Conservation (phyloP, 2,329 filamentous ascomycete genomes). For the Penicillium carneum region DNA sequence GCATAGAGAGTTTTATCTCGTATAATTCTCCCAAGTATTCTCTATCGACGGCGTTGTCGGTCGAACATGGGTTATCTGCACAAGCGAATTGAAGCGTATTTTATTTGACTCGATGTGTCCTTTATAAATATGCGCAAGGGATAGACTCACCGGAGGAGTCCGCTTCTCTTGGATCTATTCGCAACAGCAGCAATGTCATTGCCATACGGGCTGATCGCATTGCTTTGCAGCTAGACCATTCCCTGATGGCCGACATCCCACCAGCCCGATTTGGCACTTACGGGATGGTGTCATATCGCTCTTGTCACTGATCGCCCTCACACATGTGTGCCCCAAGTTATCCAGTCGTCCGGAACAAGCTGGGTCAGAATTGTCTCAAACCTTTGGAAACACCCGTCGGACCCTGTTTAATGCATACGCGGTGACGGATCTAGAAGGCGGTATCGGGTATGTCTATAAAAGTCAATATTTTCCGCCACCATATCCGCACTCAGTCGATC, state of each 20-base stretch:
- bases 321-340: not conserved
- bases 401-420: constrained; percentile 68
- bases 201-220: too few relatives aligned
- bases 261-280: not conserved
- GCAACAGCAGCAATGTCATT: not conserved
- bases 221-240: not conserved
- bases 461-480: too few relatives aligned
- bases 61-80: constrained; percentile 10
- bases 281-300: not conserved
- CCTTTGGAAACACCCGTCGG: constrained; percentile 64
- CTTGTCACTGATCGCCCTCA: not conserved
- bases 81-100: constrained; percentile 14
- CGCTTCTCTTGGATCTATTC: not conserved
- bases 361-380: constrained; percentile 59
- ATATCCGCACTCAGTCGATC: too few relatives aligned
- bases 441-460: too few relatives aligned
- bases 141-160: not conserved
- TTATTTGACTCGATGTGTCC: constrained; percentile 3
- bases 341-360: constrained; percentile 21
- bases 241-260: not conserved
- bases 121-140: not conserved
- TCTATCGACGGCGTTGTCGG: constrained; percentile 18
- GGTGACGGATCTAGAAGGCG: too few relatives aligned
- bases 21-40: constrained; percentile 4
- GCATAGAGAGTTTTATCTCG: not conserved